Conservation (phyloP, 148 eudicot genomes). For the Heliamphora exappendiculata region DNA sequence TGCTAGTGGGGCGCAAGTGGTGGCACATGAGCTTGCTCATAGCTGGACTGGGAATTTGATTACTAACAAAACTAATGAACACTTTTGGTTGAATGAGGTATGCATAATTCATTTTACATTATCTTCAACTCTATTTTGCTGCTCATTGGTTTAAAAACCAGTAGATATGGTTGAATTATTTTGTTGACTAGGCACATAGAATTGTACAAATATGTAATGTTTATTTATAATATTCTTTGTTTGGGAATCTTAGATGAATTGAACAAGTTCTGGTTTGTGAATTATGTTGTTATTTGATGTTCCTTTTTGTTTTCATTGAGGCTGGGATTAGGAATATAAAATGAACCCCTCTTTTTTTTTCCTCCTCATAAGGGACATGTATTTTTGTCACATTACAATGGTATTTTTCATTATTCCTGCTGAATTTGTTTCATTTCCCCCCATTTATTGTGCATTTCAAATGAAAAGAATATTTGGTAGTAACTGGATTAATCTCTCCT, state of each 20-base stretch:
- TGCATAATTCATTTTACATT: not conserved
- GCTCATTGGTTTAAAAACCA: not conserved
- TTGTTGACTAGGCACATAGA: not conserved
- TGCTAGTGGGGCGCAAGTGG: conserved; percentile 90
- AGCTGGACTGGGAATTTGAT: conserved; percentile 99
- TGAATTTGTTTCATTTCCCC: too few relatives aligned
- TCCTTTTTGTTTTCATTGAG: not conserved
- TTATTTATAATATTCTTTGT: not conserved
- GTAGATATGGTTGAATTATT: not conserved
- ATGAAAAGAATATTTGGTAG: not conserved
- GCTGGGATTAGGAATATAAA: not conserved
- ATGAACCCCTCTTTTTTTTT: not conserved
- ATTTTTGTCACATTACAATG: not conserved
- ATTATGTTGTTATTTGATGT: not conserved
- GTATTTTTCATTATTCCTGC: not conserved
- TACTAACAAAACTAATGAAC: conserved; percentile 90
- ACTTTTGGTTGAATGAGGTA: conserved; percentile 99
- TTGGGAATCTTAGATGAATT: not conserved
- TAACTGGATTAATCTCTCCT: not conserved
- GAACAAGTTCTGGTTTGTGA: not conserved
- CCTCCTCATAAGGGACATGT: too few relatives aligned
- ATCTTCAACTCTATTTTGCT: not conserved
- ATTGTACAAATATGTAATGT: not conserved
- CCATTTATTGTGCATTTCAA: not conserved
- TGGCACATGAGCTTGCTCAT: conserved; percentile 98